Conservation (phyloP, 73 alveolate species). For the Diophrys appendiculata region DNA sequence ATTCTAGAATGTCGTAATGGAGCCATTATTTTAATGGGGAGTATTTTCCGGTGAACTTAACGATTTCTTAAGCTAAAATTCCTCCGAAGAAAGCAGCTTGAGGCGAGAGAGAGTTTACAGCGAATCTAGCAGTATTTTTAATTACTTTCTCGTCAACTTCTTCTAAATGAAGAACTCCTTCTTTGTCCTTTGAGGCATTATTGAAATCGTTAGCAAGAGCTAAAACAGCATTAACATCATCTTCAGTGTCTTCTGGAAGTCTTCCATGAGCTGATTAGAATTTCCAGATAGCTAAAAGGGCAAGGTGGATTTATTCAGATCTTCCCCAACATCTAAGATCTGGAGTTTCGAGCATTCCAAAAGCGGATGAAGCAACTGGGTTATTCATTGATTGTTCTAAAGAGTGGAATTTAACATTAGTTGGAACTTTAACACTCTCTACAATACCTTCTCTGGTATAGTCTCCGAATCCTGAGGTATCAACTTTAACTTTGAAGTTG, state of each 20-base stretch:
- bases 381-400: slow-evolving; percentile 58
- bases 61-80: slow-evolving; percentile 96
- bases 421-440: slow-evolving; percentile 87
- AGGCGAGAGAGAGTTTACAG: slow-evolving; percentile 89
- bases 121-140: slow-evolving; percentile 74
- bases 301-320: slow-evolving; percentile 73
- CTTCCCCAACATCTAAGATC: slow-evolving; percentile 73
- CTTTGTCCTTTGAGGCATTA: slow-evolving; percentile 58
- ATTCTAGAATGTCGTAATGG: slow-evolving; percentile 83
- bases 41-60: slow-evolving; percentile 98
- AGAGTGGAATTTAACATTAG: slow-evolving; percentile 59
- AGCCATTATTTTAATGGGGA: slow-evolving; percentile 97
- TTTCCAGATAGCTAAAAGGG: slow-evolving; percentile 70
- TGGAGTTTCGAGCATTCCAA: slow-evolving; percentile 72
- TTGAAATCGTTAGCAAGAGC: slow-evolving; percentile 77
- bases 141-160: slow-evolving; percentile 86
- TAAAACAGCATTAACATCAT: slow-evolving; percentile 69
- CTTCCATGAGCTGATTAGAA: slow-evolving; percentile 57
- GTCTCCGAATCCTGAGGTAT: slow-evolving; percentile 84
- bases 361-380: slow-evolving; percentile 77
- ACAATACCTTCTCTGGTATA: slow-evolving; percentile 96
- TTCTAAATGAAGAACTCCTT: slow-evolving; percentile 60
- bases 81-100: slow-evolving; percentile 99
- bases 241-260: slow-evolving; percentile 74
- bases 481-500: slow-evolving; percentile 91